A percentile compares a stretch with the other conserved stretches of the same genome.
Evolutionary conservation across 306 rosid genomes (phyloP).

Genomic region (Citrullus mucosospermus): DNA sequence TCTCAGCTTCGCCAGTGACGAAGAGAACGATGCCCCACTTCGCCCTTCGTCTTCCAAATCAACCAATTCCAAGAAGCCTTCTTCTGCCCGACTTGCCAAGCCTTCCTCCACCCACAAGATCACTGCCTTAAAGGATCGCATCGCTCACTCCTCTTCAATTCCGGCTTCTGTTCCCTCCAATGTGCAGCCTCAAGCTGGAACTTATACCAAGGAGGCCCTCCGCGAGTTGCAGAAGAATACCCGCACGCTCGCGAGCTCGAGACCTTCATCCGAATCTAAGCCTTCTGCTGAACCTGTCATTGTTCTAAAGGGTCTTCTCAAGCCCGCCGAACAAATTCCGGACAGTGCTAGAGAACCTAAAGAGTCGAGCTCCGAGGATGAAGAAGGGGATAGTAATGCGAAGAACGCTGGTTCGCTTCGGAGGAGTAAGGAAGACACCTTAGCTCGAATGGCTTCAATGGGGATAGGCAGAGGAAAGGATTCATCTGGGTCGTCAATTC

Average conservation of each 20-base stretch:
- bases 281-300: slow-evolving; percentile 61
- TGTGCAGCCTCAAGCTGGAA: slow-evolving; percentile 88
- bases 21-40: slow-evolving; percentile 31
- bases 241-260: slow-evolving; percentile 59
- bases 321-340: slow-evolving; percentile 26
- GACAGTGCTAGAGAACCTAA: slow-evolving; percentile 12
- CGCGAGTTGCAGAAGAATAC: slow-evolving; percentile 92
- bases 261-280: slow-evolving; percentile 39
- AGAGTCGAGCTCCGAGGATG: slow-evolving; percentile 32
- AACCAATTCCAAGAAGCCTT: slow-evolving; percentile 26
- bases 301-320: slow-evolving; percentile 56
- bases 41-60: slow-evolving; percentile 24
- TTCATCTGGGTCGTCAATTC: slow-evolving; percentile 32
- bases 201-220: slow-evolving; percentile 78
- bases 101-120: slow-evolving; percentile 60
- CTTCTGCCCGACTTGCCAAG: slow-evolving; percentile 34
- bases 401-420: slow-evolving; percentile 6
- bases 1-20: slow-evolving; percentile 85
- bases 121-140: slow-evolving; percentile 51
- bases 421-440: slow-evolving; percentile 29
- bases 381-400: slow-evolving; percentile 9
- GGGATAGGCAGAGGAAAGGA: slow-evolving; percentile 35
- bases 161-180: slow-evolving; percentile 40
- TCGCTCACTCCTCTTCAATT: slow-evolving; percentile 26
- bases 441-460: slow-evolving; percentile 37